Base-by-base conservation (phyloP, 2,329 filamentous ascomycete genomes). In the Leptographium lundbergii region DNA sequence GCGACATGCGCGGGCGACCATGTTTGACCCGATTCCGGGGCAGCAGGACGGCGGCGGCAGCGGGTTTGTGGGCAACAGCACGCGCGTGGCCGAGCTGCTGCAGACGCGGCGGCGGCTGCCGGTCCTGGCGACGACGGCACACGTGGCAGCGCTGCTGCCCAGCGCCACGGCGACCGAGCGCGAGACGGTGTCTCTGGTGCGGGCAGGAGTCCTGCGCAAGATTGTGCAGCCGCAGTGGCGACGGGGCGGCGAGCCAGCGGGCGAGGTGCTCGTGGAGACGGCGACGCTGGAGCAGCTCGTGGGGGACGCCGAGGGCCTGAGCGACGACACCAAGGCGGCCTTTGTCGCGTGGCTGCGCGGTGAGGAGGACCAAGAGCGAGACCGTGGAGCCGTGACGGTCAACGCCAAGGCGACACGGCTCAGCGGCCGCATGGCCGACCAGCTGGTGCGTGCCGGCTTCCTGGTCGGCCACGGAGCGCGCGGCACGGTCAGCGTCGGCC, bases 131-230 rank as follows among this genome's bases (percentile, higher is more conserved):
- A 86, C 83, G 0, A 69, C 84, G 24, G 79, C 83, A 1, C 87
- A 91, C 67, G 69, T 91, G 7, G 80, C 86, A 62, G 80, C 85
- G 1, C 70, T 89, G 2, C 75, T 87, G 52, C 72, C 57, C 25
- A 83, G 81, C 2, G 81, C 86, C 1, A 88, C 86, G 0, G 75
- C 73, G 1, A 82, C 82, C 1, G 87, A 90, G 69, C 75, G 87
- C 53, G 86, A 88, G 67, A 76, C 87, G 24, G 84, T 80, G 4
- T 78, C 83, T 65, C 74, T 89, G 42, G 70, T 80, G 22, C 73
- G 75, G 14, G 74, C 73, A 13, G 85, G 86, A 0, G 72, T 77
- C 5, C 61, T 89, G 53, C 74, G 85, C 50, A 82, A 81, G 67
- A 74, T 90, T 13, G 76, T 79, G 50, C 2, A 79, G n/a, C 80